Evolutionary conservation across 208 protist species (phyloP), one percentile per base, ranked within the genome.

Genomic region (Vickermania spadyakhi): DNA sequence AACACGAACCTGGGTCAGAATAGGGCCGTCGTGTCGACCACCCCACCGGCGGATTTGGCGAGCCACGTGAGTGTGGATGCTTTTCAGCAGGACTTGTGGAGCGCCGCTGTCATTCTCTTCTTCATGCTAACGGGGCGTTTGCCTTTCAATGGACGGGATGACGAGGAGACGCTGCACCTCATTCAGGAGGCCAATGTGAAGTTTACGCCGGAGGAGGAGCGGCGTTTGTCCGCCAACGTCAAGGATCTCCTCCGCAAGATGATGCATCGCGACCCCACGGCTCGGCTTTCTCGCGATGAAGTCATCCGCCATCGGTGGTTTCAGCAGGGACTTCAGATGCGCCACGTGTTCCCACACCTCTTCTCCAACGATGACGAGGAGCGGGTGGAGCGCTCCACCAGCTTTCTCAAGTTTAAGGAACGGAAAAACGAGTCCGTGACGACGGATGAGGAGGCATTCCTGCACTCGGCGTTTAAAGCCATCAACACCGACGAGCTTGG

Each of bases 101-200:
- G 83, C 54, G 82, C 84, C 13, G 89, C 88, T 2, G 82, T 97
- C 26, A 94, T 97, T 66, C 76, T 97, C n/a, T 96, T 87, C 61
- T 92, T 97, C 45, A 94, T 97, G 86, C 79, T 99, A 21, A 96
- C 93, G 7, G 98, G 97, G 2, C 79, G 83, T 11, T 81, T 99
- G 2, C 98, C 98, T 18, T 99, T 99, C 62, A 96, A 91, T 52
- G 89, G 83, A 29, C 77, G 81, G 22, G 78, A 87, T 60, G 85
- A 99, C 53, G 97, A 98, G 61, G 96, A 97, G 31, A 98, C 89
- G 7, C 74, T 97, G 45, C 75, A 96, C 49, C 80, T 96, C 13
- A 93, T 96, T 59, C 70, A 87, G 58, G 60, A 60, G 26, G 70
- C 52, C 26, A 62, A 74, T 42, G 79, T 90, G 54, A 45, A 30